Conservation (phyloP, 1,284 basidiomycete genomes). For the Peniophora sp. region DNA sequence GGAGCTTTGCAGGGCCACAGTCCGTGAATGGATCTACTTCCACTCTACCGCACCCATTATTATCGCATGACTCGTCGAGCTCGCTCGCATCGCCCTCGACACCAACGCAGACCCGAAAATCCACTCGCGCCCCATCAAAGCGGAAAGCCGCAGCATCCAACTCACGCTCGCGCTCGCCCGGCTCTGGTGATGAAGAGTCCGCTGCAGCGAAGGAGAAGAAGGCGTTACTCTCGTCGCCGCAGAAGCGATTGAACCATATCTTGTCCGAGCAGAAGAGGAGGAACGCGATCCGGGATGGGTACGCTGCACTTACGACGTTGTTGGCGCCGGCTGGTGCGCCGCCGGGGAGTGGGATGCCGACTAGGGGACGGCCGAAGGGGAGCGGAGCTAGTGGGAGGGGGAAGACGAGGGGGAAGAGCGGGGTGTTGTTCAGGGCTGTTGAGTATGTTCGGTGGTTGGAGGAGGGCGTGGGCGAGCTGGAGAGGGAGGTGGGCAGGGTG, state of each 20-base stretch:
- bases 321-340: conserved; percentile 64
- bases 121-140: neutral
- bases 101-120: conserved; percentile 12
- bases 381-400: conserved; percentile 42
- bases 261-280: conserved; percentile 87
- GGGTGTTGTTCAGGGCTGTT: conserved; percentile 71
- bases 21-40: neutral
- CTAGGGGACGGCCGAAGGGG: conserved; percentile 72
- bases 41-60: neutral
- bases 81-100: conserved; percentile 4
- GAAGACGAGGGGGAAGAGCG: conserved; percentile 70
- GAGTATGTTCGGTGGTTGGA: conserved; percentile 75
- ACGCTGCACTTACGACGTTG: conserved; percentile 73
- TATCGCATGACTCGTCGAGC: neutral
- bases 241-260: conserved; percentile 91
- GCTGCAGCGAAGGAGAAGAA: neutral
- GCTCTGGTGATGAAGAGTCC: conserved; percentile 25
- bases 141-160: neutral
- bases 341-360: conserved; percentile 63
- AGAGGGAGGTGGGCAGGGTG: conserved; percentile 50
- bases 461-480: conserved; percentile 58
- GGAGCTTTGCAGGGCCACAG: neutral
- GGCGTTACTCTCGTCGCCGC: conserved; percentile 68
- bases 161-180: conserved; percentile 4
- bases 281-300: conserved; percentile 84